Evolutionary conservation across 108 stramenopile species (phyloP).

Genomic region (Ochromonas danica): DNA sequence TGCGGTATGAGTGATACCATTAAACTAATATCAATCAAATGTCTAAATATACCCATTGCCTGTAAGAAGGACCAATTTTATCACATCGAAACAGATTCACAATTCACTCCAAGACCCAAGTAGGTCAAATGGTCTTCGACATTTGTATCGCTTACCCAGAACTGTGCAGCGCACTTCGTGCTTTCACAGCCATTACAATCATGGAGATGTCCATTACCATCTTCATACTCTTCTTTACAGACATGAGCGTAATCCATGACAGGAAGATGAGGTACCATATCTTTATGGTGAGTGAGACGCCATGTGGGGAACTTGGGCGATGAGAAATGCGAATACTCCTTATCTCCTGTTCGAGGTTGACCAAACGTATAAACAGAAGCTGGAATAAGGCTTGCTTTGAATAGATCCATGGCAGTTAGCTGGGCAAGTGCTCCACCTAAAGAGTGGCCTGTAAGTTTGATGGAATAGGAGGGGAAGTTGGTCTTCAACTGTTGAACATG

Average conservation of each 20-base stretch:
- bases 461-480: neutral
- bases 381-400: neutral
- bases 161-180: neutral
- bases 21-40: neutral
- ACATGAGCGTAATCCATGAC: neutral
- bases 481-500: neutral
- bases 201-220: neutral
- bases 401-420: constrained; percentile 7
- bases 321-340: neutral
- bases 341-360: constrained; percentile 35
- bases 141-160: neutral
- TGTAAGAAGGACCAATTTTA: neutral
- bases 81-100: constrained; percentile 1
- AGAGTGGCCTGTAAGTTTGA: constrained; percentile 32
- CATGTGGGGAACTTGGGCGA: neutral
- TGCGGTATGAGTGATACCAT: no score
- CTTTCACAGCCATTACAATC: neutral
- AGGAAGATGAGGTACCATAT: constrained; percentile 45
- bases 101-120: neutral
- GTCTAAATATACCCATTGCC: neutral
- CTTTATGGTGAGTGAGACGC: constrained; percentile 41
- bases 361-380: constrained; percentile 37
- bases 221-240: neutral
- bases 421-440: constrained; percentile 37
- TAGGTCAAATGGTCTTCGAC: constrained; percentile 9